Percentiles rank a stretch among this genome's conserved stretches.
phyloP scores from a whole-genome alignment of 805 yeast species.

The Ogataea philodendri region DNA sequence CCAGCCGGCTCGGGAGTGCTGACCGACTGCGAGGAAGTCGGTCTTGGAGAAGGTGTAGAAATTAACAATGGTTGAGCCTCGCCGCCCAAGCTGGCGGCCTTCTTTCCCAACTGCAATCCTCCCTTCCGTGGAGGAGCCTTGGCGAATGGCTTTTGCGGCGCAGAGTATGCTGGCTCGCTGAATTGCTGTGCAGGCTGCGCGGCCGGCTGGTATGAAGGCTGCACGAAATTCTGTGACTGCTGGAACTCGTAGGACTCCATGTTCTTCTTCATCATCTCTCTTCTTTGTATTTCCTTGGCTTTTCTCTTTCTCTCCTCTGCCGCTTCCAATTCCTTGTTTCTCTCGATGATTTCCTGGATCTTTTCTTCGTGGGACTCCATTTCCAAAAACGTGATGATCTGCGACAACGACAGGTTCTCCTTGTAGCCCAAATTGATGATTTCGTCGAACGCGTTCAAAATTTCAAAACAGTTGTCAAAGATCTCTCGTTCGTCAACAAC shows the following conservation, averaged over 20 bases:
- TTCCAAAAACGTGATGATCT: conserved; percentile 84
- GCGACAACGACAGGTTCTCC: conserved; percentile 78
- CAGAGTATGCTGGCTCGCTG: conserved; percentile 12
- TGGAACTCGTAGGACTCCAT: conserved; percentile 39
- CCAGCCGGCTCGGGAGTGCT: conserved; percentile 25
- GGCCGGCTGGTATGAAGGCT: conserved; percentile 24
- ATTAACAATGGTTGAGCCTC: conserved; percentile 33
- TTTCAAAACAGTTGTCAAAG: conserved; percentile 80
- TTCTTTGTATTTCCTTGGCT: conserved; percentile 85
- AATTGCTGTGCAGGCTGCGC: conserved; percentile 22
- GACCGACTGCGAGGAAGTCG: conserved; percentile 18
- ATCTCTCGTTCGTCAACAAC: conserved; percentile 79
- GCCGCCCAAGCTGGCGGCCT: conserved; percentile 29
- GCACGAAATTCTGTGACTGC: conserved; percentile 22
- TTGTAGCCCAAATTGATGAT: conserved; percentile 85
- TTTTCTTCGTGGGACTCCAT: conserved; percentile 99
- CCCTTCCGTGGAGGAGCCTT: conserved; percentile 51
- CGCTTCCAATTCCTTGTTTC: conserved; percentile 95
- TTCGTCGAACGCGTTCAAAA: conserved; percentile 91
- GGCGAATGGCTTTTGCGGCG: conserved; percentile 12
- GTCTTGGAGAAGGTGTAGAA: conserved; percentile 26
- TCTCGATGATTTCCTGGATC: conserved; percentile 95
- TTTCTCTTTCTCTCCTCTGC: conserved; percentile 94
- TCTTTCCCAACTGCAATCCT: conserved; percentile 78
- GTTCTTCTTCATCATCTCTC: conserved; percentile 64